phyloP scores from a whole-genome alignment of 352 stramenopile genomes.

The Phytophthora nicotianae region DNA sequence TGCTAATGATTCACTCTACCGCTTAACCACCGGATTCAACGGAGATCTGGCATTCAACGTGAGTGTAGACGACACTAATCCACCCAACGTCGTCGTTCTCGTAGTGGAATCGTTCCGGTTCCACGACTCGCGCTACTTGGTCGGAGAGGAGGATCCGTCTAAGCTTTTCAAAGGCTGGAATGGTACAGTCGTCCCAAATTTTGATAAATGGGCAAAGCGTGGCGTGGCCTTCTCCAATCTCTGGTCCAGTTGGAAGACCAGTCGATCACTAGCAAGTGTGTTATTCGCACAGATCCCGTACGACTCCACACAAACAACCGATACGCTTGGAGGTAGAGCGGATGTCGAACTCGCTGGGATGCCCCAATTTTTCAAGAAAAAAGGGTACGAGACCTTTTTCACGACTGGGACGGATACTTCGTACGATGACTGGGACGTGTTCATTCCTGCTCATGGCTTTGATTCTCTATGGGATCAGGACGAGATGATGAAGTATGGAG shows the following conservation, averaged over 20 bases:
- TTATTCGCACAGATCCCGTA: conserved; percentile 58
- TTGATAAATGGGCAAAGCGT: conserved; percentile 56
- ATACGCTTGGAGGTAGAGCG: not conserved
- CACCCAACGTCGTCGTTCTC: conserved; percentile 58
- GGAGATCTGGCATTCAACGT: conserved; percentile 55
- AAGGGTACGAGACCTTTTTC: conserved; percentile 55
- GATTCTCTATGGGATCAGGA: conserved; percentile 41
- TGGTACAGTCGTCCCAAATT: conserved; percentile 47
- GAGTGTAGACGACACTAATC: conserved; percentile 31
- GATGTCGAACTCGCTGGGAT: conserved; percentile 37
- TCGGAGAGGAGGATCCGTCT: conserved; percentile 35
- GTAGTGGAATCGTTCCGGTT: conserved; percentile 64
- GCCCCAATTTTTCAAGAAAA: conserved; percentile 53
- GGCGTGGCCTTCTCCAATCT: conserved; percentile 57
- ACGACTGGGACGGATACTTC: conserved; percentile 35
- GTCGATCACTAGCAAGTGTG: conserved; percentile 56
- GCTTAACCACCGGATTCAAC: conserved; percentile 45
- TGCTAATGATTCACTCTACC: conserved; percentile 44
- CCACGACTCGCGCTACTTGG: conserved; percentile 60
- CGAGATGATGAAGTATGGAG: conserved; percentile 39
- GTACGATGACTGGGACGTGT: conserved; percentile 57
- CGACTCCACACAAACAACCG: conserved; percentile 33
- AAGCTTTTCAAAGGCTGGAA: conserved; percentile 26
- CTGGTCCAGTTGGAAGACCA: conserved; percentile 63
- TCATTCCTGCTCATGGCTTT: conserved; percentile 55